Percentiles rank a stretch among this genome's conserved stretches.
phyloP scores from a whole-genome alignment of 1,284 basidiomycete genomes.

The Peniophora sp. region DNA sequence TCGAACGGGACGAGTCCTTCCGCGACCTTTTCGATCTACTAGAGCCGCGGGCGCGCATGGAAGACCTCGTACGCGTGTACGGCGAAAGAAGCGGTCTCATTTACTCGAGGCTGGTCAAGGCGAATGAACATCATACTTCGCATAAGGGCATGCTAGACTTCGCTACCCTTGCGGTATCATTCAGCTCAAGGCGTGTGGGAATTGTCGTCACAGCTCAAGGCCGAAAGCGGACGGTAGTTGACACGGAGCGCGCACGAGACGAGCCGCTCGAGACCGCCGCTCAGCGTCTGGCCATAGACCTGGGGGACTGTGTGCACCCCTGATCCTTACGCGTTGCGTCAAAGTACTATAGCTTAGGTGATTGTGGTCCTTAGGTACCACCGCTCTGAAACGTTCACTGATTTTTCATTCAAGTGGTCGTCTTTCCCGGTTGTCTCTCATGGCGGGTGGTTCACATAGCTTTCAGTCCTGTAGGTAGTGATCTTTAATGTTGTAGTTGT shows the following conservation, averaged over 20 bases:
- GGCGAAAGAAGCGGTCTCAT: conserved; percentile 52
- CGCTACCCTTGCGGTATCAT: conserved; percentile 42
- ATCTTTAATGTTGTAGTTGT: too few relatives aligned
- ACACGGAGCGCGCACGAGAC: conserved; percentile 41
- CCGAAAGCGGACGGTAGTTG: conserved; percentile 48
- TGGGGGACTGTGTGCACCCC: conserved; percentile 22
- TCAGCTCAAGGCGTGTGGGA: conserved; percentile 50
- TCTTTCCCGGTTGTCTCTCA: too few relatives aligned
- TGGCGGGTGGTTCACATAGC: too few relatives aligned
- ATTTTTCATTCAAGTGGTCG: too few relatives aligned
- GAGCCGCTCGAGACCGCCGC: conserved; percentile 56
- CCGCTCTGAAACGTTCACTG: too few relatives aligned
- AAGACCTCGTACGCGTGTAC: conserved; percentile 59
- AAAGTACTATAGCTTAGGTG: too few relatives aligned
- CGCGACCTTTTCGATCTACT: conserved; percentile 68
- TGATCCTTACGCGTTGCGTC: too few relatives aligned
- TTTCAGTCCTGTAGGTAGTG: too few relatives aligned
- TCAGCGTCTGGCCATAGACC: conserved; percentile 36
- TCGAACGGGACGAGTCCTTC: conserved; percentile 64
- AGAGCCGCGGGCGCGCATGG: conserved; percentile 62
- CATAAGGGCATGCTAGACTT: conserved; percentile 35
- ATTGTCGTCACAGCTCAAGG: conserved; percentile 36
- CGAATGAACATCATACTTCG: not conserved
- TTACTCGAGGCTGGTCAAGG: not conserved
- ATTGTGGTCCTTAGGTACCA: too few relatives aligned